Percentiles rank a stretch among this genome's conserved stretches.
These are phyloP conservation scores for Arctium lappa DNA, from an alignment of 129 eudicot genomes.

Conservation along the genomic window DNA sequence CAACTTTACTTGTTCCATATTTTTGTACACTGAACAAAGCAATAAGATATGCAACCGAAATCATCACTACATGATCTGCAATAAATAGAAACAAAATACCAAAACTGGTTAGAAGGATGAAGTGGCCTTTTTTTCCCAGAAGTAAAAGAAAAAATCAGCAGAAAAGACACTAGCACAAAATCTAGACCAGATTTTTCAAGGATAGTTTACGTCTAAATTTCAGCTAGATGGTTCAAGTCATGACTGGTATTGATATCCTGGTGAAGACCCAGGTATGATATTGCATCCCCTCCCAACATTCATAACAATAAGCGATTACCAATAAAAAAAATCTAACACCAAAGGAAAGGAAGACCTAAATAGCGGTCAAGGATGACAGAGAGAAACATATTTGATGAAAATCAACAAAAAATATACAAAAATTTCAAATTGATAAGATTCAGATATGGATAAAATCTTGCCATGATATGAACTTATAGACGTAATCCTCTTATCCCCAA, in stretches of 20 bases:
- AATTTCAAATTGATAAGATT: neutral
- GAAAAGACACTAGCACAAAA: neutral
- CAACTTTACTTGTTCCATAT: conserved; percentile 97
- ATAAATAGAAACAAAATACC: conserved; percentile 4
- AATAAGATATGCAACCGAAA: conserved; percentile 84
- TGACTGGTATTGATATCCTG: neutral
- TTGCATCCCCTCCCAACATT: neutral
- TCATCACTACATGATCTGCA: conserved; percentile 89
- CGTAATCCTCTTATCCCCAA: neutral
- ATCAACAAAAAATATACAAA: neutral
- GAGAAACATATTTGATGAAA: neutral
- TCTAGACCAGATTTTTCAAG: neutral
- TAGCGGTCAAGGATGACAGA: neutral
- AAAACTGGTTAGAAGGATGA: conserved; percentile 15
- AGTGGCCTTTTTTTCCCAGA: conserved; percentile 1
- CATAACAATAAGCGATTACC: neutral
- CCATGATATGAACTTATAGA: no score
- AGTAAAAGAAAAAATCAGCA: neutral
- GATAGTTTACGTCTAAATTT: neutral
- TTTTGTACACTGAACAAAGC: conserved; percentile 84
- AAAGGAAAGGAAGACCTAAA: neutral
- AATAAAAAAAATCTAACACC: neutral
- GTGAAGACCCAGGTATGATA: neutral
- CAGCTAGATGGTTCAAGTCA: neutral
- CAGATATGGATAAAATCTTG: no score